Evolutionary conservation across 2,329 filamentous ascomycete species (phyloP), one percentile per base, ranked within the genome.

Genomic region (Fusarium circinatum): DNA sequence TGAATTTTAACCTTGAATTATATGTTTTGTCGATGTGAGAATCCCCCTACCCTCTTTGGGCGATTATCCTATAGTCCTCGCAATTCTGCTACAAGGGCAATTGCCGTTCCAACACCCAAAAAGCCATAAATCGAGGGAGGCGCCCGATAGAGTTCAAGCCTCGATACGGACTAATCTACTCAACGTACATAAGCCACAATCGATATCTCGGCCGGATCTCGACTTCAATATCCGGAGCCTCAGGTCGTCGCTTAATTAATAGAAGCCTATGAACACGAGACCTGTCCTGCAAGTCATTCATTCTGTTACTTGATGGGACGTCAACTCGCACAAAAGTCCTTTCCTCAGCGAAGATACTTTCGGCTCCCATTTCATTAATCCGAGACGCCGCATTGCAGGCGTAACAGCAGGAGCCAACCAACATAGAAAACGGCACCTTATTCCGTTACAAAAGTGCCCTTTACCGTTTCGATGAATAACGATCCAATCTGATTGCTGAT

Each of bases 191-290:
- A 68, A 62, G 71, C 71, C 71, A 74, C 71, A 65, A 61, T 56
- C 45, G 55, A 74, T 41, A 48, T 75, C 63, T 74, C 71, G 71
- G 71, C 71, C 71, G 71, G 71, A 68, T 72, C 62, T 72, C 45
- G 67, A 74, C 55, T 70, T 41, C 52, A 24, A 72, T 64, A 36
- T 74, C 71, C 71, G 70, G 42, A 64, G 62, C 71, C 62, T 62
- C 42, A 65, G 57, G 41, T 61, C 39, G 55, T 60, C 36, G 30
- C 36, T 67, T 14, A 22, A 17, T 67, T 14, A 22, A 17, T 44
- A 15, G 13, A 38, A 58, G 32, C 51, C 32, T 67, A 62, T n/a
- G 20, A 54, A 44, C 45, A 30, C 41, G 41, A 67, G 64, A 66
- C 60, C 30, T 74, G 67, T 64, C 65, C 47, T 74, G 71, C 71